These are phyloP conservation scores for Endoconidiophora laricicola DNA, from an alignment of 2,329 filamentous ascomycete species.

Conservation along the genomic window DNA sequence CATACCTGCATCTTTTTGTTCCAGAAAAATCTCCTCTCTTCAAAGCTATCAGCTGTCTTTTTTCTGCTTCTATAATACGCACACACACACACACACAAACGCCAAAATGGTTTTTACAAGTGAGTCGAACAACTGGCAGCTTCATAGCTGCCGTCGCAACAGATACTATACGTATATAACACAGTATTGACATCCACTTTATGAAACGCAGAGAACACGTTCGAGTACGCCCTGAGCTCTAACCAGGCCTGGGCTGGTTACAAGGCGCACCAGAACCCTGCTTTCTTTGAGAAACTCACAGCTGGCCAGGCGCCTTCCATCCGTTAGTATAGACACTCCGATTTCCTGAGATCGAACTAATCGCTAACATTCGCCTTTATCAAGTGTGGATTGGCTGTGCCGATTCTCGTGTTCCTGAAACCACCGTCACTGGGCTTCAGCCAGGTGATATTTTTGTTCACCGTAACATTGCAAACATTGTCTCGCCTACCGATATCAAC, in stretches of 20 bases:
- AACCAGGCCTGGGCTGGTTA: slow-evolving; percentile 57
- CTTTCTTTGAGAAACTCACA: slow-evolving; percentile 52
- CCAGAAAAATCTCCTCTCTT: no score
- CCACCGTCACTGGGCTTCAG: slow-evolving; percentile 58
- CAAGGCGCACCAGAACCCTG: slow-evolving; percentile 47
- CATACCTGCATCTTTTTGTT: no score
- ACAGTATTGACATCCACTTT: not conserved
- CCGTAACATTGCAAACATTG: slow-evolving; percentile 78
- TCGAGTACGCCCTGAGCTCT: slow-evolving; percentile 45
- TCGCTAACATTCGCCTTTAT: not conserved
- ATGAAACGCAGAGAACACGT: slow-evolving; percentile 24
- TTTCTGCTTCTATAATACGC: no score
- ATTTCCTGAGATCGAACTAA: not conserved
- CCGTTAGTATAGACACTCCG: slow-evolving; percentile 25
- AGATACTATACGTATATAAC: no score
- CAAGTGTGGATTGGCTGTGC: slow-evolving; percentile 73
- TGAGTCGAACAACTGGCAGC: no score
- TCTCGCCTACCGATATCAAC: slow-evolving; percentile 59
- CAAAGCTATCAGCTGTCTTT: no score
- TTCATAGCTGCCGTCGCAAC: no score
- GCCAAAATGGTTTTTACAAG: no score
- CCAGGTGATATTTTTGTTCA: slow-evolving; percentile 80
- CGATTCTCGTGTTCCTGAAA: slow-evolving; percentile 73
- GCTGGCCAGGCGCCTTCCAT: slow-evolving; percentile 50
- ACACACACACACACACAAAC: no score